Conservation (phyloP, 2,329 filamentous ascomycete genomes). For the Cladophialophora psammophila region DNA sequence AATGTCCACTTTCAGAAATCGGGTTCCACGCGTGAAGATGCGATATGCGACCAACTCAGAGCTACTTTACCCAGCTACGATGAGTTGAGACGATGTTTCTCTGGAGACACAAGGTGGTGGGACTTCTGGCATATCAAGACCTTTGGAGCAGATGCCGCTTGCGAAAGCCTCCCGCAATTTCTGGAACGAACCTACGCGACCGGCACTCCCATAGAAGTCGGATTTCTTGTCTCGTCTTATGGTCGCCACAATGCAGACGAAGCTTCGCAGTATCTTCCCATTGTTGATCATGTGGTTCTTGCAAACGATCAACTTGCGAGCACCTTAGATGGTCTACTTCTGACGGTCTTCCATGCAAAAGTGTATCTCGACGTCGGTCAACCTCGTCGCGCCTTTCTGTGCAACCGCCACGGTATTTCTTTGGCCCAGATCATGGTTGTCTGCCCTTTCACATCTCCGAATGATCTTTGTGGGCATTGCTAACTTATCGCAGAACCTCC, state of each 20-base stretch:
- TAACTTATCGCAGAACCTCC: constrained; percentile 23
- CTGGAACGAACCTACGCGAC: constrained; percentile 7
- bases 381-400: constrained; percentile 24
- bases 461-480: not conserved
- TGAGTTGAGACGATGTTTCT: constrained; percentile 10
- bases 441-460: not conserved
- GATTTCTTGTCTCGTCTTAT: constrained; percentile 20
- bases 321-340: constrained; percentile 11
- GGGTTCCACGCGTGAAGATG: not conserved
- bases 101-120: constrained; percentile 19
- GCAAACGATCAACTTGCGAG: constrained; percentile 14
- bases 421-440: constrained; percentile 23
- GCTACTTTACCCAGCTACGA: constrained; percentile 6
- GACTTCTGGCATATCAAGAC: constrained; percentile 26
- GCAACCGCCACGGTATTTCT: constrained; percentile 20
- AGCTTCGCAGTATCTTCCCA: constrained; percentile 9
- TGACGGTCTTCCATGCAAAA: constrained; percentile 24
- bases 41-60: constrained; percentile 12
- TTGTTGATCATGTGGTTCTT: constrained; percentile 24
- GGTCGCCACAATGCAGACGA: constrained; percentile 17
- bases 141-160: constrained; percentile 2
- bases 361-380: constrained; percentile 24
- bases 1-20: not conserved
- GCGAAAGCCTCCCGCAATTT: constrained; percentile 13
- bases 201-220: constrained; percentile 14